Conservation (phyloP, 352 stramenopile species). For the Phytophthora podocarpi region DNA sequence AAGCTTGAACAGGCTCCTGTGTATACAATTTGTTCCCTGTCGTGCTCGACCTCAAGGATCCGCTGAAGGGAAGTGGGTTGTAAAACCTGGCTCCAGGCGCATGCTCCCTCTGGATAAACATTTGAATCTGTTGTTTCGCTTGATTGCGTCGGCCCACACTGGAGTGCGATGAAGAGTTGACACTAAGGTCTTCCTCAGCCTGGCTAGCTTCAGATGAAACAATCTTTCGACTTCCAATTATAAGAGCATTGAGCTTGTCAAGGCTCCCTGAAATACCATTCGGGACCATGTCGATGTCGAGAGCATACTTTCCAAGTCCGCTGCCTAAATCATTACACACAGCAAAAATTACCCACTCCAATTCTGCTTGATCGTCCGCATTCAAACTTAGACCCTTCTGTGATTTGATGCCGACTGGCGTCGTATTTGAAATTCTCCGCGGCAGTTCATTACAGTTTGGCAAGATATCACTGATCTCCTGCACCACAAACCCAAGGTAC, state of each 20-base stretch:
- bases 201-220: slow-evolving; percentile 20
- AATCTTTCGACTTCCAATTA: slow-evolving; percentile 44
- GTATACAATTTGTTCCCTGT: neutral
- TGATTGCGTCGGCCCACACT: slow-evolving; percentile 6
- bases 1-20: neutral
- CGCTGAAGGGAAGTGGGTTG: slow-evolving; percentile 27
- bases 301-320: slow-evolving; percentile 72
- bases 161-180: neutral
- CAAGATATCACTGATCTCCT: slow-evolving; percentile 77
- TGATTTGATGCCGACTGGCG: neutral
- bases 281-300: slow-evolving; percentile 67
- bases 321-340: slow-evolving; percentile 78
- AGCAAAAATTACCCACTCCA: slow-evolving; percentile 82
- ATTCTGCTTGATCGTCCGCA: slow-evolving; percentile 61
- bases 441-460: slow-evolving; percentile 21
- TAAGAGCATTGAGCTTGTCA: slow-evolving; percentile 71
- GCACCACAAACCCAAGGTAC: slow-evolving; percentile 77
- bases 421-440: neutral
- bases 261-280: slow-evolving; percentile 63
- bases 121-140: slow-evolving; percentile 56
- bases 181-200: slow-evolving; percentile 3
- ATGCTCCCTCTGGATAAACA: slow-evolving; percentile 59
- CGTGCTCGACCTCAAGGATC: neutral
- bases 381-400: slow-evolving; percentile 34
- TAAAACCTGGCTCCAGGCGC: slow-evolving; percentile 64